Evolutionary conservation across 129 eudicot genomes (phyloP).

Genomic region (Daucus carota): DH1_v3.0 NC_030389.2:33478501-33479000

Average conservation of each 20-base stretch:
- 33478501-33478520: not conserved
- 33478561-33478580: not conserved
- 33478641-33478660: no score
- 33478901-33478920: slow-evolving; percentile 20
- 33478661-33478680: no score
- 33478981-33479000: slow-evolving; percentile 3
- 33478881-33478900: slow-evolving; percentile 79
- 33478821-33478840: no score
- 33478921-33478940: slow-evolving; percentile 14
- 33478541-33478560: not conserved
- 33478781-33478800: no score
- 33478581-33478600: not conserved
- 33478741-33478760: no score
- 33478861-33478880: slow-evolving; percentile 12
- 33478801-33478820: no score
- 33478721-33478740: no score
- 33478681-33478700: no score
- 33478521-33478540: not conserved
- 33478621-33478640: no score
- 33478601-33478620: no score
- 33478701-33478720: no score
- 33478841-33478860: slow-evolving; percentile 9
- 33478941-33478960: slow-evolving; percentile 56
- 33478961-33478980: slow-evolving; percentile 1
- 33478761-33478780: no score